Conservation (phyloP, 371 early-diverging fungal genomes). For the Dinochytrium kinnereticum region DNA sequence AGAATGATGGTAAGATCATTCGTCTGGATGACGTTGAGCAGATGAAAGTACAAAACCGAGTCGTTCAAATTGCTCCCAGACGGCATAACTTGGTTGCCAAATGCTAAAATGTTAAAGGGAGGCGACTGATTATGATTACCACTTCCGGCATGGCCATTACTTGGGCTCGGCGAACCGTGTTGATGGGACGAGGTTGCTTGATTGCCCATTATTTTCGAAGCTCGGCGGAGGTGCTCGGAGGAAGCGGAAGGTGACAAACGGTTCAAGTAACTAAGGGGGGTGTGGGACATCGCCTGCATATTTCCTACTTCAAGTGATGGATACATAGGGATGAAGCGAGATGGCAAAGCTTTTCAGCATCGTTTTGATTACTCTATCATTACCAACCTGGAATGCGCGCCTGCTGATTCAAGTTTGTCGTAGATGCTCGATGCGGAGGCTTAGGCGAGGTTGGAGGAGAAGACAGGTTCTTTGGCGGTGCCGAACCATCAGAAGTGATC, state of each 20-base stretch:
- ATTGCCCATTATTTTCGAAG: neutral
- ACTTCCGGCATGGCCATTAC: no score
- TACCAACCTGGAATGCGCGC: no score
- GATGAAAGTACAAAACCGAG: slow-evolving; percentile 36
- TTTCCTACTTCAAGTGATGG: no score
- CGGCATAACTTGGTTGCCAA: neutral
- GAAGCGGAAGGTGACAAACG: slow-evolving; percentile 4
- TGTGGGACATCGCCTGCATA: no score
- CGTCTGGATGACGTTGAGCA: slow-evolving; percentile 43
- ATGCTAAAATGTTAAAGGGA: no score
- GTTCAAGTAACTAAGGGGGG: neutral
- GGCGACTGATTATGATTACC: no score
- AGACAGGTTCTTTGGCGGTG: neutral
- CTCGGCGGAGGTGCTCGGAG: slow-evolving; percentile 5
- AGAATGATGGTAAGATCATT: slow-evolving; percentile 36
- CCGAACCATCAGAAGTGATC: neutral
- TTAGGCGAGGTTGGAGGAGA: slow-evolving; percentile 1
- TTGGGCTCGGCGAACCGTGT: neutral
- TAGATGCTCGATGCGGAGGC: neutral
- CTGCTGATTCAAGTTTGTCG: neutral
- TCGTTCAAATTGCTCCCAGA: slow-evolving; percentile 33
- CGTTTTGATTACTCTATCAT: no score
- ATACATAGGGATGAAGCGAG: no score
- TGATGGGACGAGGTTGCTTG: neutral
- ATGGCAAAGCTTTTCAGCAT: no score